These are phyloP conservation scores for Sporisorium iseilematis-ciliati DNA, from an alignment of 1,284 basidiomycete species.

Conservation along the genomic window DNA sequence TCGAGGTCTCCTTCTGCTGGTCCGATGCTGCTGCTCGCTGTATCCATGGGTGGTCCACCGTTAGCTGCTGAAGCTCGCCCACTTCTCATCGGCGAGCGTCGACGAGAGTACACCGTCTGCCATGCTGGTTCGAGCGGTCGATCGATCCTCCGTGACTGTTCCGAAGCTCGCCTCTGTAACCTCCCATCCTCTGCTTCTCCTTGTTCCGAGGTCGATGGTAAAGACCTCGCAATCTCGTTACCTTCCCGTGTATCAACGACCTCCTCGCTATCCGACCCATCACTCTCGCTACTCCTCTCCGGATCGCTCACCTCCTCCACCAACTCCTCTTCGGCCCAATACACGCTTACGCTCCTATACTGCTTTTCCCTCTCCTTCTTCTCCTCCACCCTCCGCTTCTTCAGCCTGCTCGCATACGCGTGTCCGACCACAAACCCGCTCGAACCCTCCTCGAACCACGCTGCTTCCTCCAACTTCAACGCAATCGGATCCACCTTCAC, in stretches of 20 bases:
- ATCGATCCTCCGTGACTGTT: constrained; percentile 6
- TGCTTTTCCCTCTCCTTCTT: constrained; percentile 10
- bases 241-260: background rate
- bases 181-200: background rate
- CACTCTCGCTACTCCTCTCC: constrained; percentile 11
- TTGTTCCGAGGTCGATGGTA: background rate
- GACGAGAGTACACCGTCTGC: constrained; percentile 44
- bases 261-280: background rate
- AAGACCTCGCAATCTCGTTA: background rate
- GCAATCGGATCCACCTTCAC: constrained; percentile 15
- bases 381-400: background rate
- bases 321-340: constrained; percentile 51
- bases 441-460: constrained; percentile 43
- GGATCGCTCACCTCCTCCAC: constrained; percentile 47
- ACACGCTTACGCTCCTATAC: constrained; percentile 41
- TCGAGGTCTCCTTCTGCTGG: constrained; percentile 48
- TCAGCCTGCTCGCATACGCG: constrained; percentile 31
- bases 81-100: constrained; percentile 11
- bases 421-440: constrained; percentile 48
- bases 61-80: background rate
- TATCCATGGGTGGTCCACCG: background rate
- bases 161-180: constrained; percentile 5
- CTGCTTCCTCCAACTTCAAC: constrained; percentile 27
- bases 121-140: constrained; percentile 39
- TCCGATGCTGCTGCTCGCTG: constrained; percentile 11